Base-by-base conservation (phyloP, 2,329 filamentous ascomycete genomes). In the Aspergillus luchuensis region DNA sequence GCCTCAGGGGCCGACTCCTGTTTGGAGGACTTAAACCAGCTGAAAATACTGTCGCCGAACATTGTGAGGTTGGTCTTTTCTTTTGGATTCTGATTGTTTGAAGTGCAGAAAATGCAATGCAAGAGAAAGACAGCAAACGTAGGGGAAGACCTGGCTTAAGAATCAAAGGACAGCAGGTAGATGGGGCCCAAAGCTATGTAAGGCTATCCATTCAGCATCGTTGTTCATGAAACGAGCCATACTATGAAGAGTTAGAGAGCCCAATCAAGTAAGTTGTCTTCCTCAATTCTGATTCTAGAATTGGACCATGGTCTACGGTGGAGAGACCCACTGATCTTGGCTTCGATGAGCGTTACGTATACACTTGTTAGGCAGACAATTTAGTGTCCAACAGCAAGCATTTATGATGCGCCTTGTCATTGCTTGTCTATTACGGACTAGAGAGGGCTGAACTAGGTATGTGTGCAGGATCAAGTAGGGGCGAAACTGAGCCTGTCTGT, bases 11-110 rank as follows among this genome's bases (percentile, higher is more conserved):
- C 52, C 23, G 11, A 47, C 30, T 55, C 50, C 57, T 53, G 43
- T 15, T 49, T 54, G n/a, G 49, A 48, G n/a, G 49, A 36, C 33
- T 23, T 15, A 25, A 55, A 59, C 49, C 57, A 59, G 38, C 57
- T 55, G 19, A 59, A 33, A 15, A 59, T 19, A 21, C 57, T 33
- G 11, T 52, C 25, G 10, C 45, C 45, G 15, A 57, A 58, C 49
- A 55, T 55, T 33, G 15, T 55, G 52, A 19, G 15, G 4, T n/a
- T n/a, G 33, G 15, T 41, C 19, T 43, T 4, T 21, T 13, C 11
- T 36, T 36, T 13, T 0, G 11, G 13, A 10, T 28, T 28, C 1
- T 8, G 36, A 30, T 17, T 54, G 30, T 30, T 30, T 45, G 8
- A 5, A 11, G 7, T 13, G 38, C 19, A 43, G 10, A 28, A 19